Percentiles rank a stretch among this genome's conserved stretches.
These are phyloP conservation scores for Solanum arcanum DNA, from an alignment of 257 asterid genomes.

Conservation along the genomic window DNA sequence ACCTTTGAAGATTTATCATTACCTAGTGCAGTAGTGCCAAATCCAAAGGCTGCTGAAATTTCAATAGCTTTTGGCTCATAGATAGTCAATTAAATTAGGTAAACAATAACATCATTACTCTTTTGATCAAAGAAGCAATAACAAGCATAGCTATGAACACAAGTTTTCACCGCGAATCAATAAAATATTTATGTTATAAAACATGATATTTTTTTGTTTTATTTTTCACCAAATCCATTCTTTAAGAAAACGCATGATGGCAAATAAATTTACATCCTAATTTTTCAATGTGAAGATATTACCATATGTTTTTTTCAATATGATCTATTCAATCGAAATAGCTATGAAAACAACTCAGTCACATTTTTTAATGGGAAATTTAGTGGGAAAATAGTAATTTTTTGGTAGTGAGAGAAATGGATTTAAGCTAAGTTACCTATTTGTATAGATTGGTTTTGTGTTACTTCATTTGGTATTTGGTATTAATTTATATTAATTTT, in stretches of 20 bases:
- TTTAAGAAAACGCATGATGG: not conserved
- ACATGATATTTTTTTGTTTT: not conserved
- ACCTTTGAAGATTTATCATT: not conserved
- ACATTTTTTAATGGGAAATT: not conserved
- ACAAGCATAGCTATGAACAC: not conserved
- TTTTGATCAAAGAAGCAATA: not conserved
- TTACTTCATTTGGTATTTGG: not conserved
- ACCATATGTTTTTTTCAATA: not conserved
- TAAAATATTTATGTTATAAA: not conserved
- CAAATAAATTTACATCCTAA: not conserved
- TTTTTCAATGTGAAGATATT: not conserved
- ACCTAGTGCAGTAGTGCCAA: not conserved
- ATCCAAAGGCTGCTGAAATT: not conserved
- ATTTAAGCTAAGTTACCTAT: not conserved
- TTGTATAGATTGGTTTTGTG: not conserved
- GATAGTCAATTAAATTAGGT: not conserved
- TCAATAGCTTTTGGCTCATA: not conserved
- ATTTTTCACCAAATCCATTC: not conserved
- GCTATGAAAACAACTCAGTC: accelerated
- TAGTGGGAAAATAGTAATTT: not conserved
- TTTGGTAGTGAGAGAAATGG: not conserved
- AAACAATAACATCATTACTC: not conserved
- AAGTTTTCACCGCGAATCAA: not conserved
- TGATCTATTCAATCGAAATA: not conserved
- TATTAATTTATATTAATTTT: not conserved